Evolutionary conservation across 2,329 filamentous ascomycete species (phyloP).

Genomic region (Ophiocordyceps robertsii): DNA sequence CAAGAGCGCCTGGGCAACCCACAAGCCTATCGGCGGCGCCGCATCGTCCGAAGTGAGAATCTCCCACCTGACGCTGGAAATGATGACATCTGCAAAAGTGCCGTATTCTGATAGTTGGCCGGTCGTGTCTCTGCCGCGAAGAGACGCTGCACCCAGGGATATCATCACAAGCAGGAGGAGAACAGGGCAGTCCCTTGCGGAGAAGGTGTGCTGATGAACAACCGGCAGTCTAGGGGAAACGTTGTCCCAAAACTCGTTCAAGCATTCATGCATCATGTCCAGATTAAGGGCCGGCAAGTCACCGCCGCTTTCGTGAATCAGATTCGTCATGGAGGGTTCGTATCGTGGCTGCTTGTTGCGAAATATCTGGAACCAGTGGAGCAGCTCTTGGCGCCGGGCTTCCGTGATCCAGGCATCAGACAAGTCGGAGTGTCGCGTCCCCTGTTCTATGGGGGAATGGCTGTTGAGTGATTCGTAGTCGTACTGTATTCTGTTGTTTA

Average conservation of each 20-base stretch:
- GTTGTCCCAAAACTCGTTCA: constrained; percentile 77
- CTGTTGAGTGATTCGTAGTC: constrained; percentile 36
- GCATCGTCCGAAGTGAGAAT: constrained; percentile 75
- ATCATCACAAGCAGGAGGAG: constrained; percentile 71
- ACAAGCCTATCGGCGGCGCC: constrained; percentile 68
- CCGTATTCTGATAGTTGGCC: constrained; percentile 32
- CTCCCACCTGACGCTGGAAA: constrained; percentile 65
- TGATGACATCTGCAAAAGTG: constrained; percentile 44
- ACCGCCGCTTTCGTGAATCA: constrained; percentile 25
- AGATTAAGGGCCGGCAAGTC: constrained; percentile 45
- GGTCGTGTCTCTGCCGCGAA: constrained; percentile 51
- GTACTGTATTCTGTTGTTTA: constrained; percentile 37
- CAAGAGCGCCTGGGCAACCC: constrained; percentile 76
- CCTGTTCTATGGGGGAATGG: constrained; percentile 29
- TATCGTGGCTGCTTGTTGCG: constrained; percentile 28
- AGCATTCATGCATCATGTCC: constrained; percentile 73
- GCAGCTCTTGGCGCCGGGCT: constrained; percentile 28
- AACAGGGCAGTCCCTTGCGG: constrained; percentile 63
- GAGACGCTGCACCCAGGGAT: constrained; percentile 67
- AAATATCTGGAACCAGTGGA: constrained; percentile 29
- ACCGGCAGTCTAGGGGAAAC: constrained; percentile 81
- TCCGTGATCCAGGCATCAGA: constrained; percentile 31
- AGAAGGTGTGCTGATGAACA: constrained; percentile 78
- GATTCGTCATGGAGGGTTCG: constrained; percentile 17
- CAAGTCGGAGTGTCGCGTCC: constrained; percentile 23